phyloP scores from a whole-genome alignment of 2,329 filamentous ascomycete genomes.

The Fusarium musae region DNA sequence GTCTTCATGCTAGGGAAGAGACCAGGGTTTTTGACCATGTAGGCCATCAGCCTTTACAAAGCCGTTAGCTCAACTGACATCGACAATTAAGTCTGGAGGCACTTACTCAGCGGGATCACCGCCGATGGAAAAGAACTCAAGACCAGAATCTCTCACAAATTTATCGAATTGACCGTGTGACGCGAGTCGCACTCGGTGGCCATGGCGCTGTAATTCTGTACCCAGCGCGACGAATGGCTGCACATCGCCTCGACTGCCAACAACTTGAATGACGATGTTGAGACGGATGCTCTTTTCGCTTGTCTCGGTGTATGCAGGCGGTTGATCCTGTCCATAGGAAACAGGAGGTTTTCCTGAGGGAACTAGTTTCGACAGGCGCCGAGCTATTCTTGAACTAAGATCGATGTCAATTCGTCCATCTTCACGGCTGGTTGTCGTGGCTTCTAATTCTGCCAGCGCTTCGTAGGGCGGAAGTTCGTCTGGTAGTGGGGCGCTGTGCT shows the following conservation, averaged over 20 bases:
- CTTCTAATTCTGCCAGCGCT: too few relatives aligned
- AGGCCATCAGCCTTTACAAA: constrained; percentile 18
- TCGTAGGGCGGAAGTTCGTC: too few relatives aligned
- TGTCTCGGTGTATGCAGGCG: neutral
- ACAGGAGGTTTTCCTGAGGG: too few relatives aligned
- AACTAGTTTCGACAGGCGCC: neutral
- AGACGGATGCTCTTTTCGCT: neutral
- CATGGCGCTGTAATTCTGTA: constrained; percentile 12
- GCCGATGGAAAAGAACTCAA: constrained; percentile 14
- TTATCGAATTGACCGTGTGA: constrained; percentile 19
- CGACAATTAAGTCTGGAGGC: too few relatives aligned
- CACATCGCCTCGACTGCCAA: constrained; percentile 26
- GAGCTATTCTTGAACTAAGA: neutral
- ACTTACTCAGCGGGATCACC: constrained; percentile 21
- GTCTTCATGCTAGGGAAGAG: constrained; percentile 45
- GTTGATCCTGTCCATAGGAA: too few relatives aligned
- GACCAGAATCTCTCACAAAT: neutral
- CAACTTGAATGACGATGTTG: constrained; percentile 31
- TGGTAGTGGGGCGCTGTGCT: too few relatives aligned
- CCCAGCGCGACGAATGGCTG: constrained; percentile 27
- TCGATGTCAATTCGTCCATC: too few relatives aligned
- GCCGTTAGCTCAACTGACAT: too few relatives aligned
- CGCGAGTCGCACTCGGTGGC: constrained; percentile 28
- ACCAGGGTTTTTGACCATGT: constrained; percentile 48
- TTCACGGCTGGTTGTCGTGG: too few relatives aligned